A percentile compares a stretch with the other conserved stretches of the same genome.
Conservation (phyloP, 1,284 basidiomycete genomes). For the Boletus putidus region DNA sequence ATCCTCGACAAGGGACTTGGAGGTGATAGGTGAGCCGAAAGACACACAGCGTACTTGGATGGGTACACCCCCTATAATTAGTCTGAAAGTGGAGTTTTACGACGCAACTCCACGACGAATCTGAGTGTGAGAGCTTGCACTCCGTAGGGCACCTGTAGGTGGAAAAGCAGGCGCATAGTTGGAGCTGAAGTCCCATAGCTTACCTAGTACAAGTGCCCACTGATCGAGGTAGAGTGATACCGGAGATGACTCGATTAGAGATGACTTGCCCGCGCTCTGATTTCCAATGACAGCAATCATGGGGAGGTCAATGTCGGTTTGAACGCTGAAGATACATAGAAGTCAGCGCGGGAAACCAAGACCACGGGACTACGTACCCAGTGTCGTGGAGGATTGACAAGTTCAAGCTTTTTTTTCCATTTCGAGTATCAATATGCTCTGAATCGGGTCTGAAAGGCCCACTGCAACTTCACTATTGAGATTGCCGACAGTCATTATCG, state of each 20-base stretch:
- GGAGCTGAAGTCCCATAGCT: not conserved
- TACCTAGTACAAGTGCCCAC: slow-evolving; percentile 62
- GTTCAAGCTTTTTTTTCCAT: slow-evolving; percentile 46
- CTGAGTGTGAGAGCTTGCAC: slow-evolving; percentile 51
- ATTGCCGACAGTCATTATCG: not conserved
- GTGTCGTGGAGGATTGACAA: slow-evolving; percentile 53
- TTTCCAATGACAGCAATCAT: slow-evolving; percentile 63
- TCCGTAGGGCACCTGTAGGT: slow-evolving; percentile 63
- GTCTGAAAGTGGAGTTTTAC: slow-evolving; percentile 54
- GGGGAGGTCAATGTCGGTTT: slow-evolving; percentile 64
- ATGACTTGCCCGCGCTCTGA: slow-evolving; percentile 69
- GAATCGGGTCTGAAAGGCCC: slow-evolving; percentile 49
- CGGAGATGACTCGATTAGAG: slow-evolving; percentile 71
- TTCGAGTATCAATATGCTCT: slow-evolving; percentile 37
- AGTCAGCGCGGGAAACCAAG: not conserved
- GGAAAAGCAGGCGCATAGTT: too few species aligned
- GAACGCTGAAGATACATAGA: slow-evolving; percentile 43
- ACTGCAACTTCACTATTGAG: slow-evolving; percentile 21
- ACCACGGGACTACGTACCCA: slow-evolving; percentile 41
- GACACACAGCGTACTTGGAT: slow-evolving; percentile 41
- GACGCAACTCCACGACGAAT: slow-evolving; percentile 54
- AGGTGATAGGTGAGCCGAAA: slow-evolving; percentile 54
- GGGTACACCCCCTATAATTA: slow-evolving; percentile 44
- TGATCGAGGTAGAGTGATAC: slow-evolving; percentile 62
- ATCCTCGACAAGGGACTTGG: slow-evolving; percentile 58